Conservation (phyloP, 768 basidiomycete species). For the Epithele typhae region DNA sequence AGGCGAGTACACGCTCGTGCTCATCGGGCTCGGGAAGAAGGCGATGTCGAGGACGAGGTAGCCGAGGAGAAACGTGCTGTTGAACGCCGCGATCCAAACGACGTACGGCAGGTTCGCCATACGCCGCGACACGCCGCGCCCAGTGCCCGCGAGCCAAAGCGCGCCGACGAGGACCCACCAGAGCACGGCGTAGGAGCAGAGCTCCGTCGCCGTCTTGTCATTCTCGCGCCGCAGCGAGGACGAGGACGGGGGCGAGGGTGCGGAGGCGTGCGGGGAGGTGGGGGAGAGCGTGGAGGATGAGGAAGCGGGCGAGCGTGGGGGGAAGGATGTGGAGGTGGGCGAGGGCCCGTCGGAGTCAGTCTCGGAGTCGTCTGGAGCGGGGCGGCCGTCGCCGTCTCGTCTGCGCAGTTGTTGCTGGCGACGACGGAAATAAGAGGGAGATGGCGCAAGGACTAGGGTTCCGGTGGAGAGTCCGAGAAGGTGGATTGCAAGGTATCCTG, state of each 20-base stretch:
- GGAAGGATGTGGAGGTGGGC: background rate
- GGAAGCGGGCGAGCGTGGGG: no score
- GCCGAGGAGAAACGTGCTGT: constrained; percentile 75
- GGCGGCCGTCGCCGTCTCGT: background rate
- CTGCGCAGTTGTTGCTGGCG: constrained; percentile 34
- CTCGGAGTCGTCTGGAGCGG: constrained; percentile 19
- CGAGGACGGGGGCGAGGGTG: constrained; percentile 5
- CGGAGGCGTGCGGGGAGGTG: background rate
- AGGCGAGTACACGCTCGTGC: constrained; percentile 30
- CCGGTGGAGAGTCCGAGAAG: constrained; percentile 82
- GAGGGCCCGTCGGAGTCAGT: constrained; percentile 9
- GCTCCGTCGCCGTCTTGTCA: constrained; percentile 72
- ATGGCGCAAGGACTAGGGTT: constrained; percentile 73
- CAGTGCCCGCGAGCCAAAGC: constrained; percentile 28
- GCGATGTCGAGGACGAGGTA: constrained; percentile 75
- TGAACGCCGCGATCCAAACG: constrained; percentile 86
- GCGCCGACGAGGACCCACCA: constrained; percentile 69
- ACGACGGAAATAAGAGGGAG: constrained; percentile 67
- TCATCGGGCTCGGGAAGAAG: constrained; percentile 51
- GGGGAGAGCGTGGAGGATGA: background rate
- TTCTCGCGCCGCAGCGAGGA: constrained; percentile 44
- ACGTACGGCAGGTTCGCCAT: constrained; percentile 84
- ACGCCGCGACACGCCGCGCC: constrained; percentile 50
- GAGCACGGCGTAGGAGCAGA: constrained; percentile 69
- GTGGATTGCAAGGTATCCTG: constrained; percentile 89